Evolutionary conservation across 2,329 filamentous ascomycete species (phyloP).

Genomic region (Venturia pyrina): DNA sequence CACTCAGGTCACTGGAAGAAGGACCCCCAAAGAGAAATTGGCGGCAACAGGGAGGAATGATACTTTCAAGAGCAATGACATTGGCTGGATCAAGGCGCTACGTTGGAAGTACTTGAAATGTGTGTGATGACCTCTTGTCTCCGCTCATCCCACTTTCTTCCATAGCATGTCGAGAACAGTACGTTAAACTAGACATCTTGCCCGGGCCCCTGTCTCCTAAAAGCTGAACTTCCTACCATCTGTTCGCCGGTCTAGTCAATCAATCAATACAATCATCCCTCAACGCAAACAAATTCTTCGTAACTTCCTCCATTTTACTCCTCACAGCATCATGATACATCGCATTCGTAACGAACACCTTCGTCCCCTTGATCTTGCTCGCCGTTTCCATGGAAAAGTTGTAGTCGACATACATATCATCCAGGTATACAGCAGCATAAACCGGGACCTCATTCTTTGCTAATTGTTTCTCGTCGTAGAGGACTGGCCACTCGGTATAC

Average conservation of each 20-base stretch:
- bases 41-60: no score
- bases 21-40: no score
- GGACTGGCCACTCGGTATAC: constrained; percentile 57
- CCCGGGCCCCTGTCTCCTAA: no score
- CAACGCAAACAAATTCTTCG: constrained; percentile 65
- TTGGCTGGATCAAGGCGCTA: no score
- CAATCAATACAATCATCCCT: constrained; percentile 59
- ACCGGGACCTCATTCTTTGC: constrained; percentile 71
- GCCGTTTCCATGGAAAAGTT: constrained; percentile 65
- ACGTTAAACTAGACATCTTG: no score
- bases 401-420: constrained; percentile 90
- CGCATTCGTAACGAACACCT: constrained; percentile 74
- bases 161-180: no score
- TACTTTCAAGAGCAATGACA: no score
- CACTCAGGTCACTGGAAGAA: no score
- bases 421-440: constrained; percentile 71
- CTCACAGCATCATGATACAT: constrained; percentile 82
- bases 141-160: no score
- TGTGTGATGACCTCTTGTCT: no score
- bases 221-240: no score
- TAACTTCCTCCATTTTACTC: constrained; percentile 62
- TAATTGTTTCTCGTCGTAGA: constrained; percentile 69
- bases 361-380: constrained; percentile 61
- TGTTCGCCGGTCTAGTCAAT: not conserved
- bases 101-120: no score